Evolutionary conservation across 2,329 filamentous ascomycete genomes (phyloP).

Genomic region (Colletotrichum tanaceti): DNA sequence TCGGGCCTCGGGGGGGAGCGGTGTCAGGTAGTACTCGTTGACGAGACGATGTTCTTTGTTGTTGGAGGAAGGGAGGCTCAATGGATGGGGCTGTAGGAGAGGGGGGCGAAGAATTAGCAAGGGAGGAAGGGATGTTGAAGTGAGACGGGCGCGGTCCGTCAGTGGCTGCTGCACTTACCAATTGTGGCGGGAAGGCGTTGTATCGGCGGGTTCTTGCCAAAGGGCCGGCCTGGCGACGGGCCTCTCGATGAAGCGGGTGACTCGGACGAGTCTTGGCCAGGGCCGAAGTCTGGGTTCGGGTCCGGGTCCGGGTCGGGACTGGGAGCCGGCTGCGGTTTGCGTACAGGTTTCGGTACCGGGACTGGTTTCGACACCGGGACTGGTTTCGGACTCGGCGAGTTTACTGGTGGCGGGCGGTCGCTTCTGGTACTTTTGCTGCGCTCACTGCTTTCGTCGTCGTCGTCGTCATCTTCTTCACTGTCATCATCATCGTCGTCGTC

Average conservation of each 20-base stretch:
- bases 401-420: not conserved
- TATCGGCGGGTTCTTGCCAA: not conserved
- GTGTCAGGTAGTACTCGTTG: slow-evolving; percentile 17
- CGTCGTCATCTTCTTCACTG: not conserved
- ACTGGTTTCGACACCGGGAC: not conserved
- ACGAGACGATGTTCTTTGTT: not conserved
- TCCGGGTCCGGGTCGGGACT: slow-evolving; percentile 17
- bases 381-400: not conserved
- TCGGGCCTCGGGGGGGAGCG: slow-evolving; percentile 28
- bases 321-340: not conserved
- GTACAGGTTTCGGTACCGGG: not conserved
- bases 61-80: slow-evolving; percentile 6
- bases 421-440: not conserved
- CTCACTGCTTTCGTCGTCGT: not conserved
- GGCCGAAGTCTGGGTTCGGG: slow-evolving; percentile 12
- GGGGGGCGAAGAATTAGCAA: slow-evolving; percentile 10
- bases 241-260: not conserved
- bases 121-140: slow-evolving; percentile 11
- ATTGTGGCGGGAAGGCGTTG: not conserved
- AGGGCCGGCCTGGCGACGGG: slow-evolving; percentile 6
- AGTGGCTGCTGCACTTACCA: slow-evolving; percentile 28
- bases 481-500: not conserved
- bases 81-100: slow-evolving; percentile 10
- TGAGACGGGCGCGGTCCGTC: not conserved
- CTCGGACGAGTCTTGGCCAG: slow-evolving; percentile 8